Evolutionary conservation across 305 asterid species (phyloP).

Genomic region (Andrographis paniculata): DNA sequence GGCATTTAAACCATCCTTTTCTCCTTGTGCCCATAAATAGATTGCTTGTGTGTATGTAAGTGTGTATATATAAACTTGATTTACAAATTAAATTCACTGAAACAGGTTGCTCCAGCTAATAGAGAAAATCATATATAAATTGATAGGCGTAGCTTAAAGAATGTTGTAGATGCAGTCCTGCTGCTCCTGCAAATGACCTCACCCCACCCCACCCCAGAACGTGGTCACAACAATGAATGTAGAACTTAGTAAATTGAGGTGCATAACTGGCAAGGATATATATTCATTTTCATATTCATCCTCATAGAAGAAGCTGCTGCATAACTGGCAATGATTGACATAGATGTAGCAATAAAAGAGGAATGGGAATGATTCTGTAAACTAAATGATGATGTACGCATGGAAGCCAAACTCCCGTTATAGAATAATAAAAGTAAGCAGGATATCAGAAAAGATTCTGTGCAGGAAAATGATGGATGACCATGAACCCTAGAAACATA

Average conservation of each 20-base stretch:
- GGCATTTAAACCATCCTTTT: no score
- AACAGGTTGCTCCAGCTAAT: neutral
- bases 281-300: no score
- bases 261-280: no score
- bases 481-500: conserved; percentile 10
- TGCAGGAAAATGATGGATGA: conserved; percentile 14
- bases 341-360: neutral
- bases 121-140: neutral
- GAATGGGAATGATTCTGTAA: conserved; percentile 7
- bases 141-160: no score
- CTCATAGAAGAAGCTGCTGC: no score
- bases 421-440: no score
- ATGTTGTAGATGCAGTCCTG: no score
- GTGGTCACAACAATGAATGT: conserved; percentile 22
- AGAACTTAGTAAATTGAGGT: no score
- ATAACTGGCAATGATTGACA: conserved; percentile 8
- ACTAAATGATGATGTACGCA: conserved; percentile 3
- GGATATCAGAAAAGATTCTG: conserved; percentile 12
- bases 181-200: no score
- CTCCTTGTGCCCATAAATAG: no score
- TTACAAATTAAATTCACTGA: neutral
- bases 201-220: conserved; percentile 12
- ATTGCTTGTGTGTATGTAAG: neutral
- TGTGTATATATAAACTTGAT: neutral
- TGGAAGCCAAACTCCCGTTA: conserved; percentile 5